Conservation (phyloP, 2,329 filamentous ascomycete genomes). For the Microdochium nivale region DNA sequence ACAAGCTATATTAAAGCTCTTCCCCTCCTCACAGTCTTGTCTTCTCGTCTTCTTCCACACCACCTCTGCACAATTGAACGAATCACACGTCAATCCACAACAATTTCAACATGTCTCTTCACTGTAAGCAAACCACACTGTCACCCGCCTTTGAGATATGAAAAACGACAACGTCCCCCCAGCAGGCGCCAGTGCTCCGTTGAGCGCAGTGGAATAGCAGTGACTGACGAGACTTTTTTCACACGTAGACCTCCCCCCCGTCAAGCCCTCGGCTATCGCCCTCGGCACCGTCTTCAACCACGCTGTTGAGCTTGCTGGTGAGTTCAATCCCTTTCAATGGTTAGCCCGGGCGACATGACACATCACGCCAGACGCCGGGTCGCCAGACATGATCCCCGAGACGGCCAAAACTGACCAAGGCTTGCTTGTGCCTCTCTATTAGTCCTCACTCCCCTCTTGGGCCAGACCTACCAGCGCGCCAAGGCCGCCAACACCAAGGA, state of each 20-base stretch:
- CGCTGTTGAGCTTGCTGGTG: slow-evolving; percentile 67
- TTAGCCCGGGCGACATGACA: background rate
- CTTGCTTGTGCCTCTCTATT: background rate
- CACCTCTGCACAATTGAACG: background rate
- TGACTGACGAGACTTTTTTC: background rate
- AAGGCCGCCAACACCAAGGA: slow-evolving; percentile 90
- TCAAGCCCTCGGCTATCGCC: slow-evolving; percentile 97
- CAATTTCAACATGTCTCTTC: slow-evolving; percentile 2
- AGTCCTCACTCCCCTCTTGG: slow-evolving; percentile 82
- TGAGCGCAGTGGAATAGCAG: background rate
- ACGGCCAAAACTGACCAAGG: background rate
- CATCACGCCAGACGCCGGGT: background rate
- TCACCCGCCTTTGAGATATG: background rate
- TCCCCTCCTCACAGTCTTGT: background rate
- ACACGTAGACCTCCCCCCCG: slow-evolving; percentile 51
- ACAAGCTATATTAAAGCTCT: background rate
- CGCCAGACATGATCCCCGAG: background rate
- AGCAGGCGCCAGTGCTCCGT: background rate
- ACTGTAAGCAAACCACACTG: slow-evolving; percentile 1
- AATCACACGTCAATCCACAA: background rate
- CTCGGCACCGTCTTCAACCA: slow-evolving; percentile 96
- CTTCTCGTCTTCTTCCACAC: background rate
- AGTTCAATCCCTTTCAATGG: slow-evolving; percentile 5
- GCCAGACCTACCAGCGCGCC: slow-evolving; percentile 87
- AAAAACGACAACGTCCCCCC: background rate